Percentiles rank a stretch among this genome's conserved stretches.
phyloP scores from a whole-genome alignment of 176 grass and related monocot species.

The Zea mays region DNA sequence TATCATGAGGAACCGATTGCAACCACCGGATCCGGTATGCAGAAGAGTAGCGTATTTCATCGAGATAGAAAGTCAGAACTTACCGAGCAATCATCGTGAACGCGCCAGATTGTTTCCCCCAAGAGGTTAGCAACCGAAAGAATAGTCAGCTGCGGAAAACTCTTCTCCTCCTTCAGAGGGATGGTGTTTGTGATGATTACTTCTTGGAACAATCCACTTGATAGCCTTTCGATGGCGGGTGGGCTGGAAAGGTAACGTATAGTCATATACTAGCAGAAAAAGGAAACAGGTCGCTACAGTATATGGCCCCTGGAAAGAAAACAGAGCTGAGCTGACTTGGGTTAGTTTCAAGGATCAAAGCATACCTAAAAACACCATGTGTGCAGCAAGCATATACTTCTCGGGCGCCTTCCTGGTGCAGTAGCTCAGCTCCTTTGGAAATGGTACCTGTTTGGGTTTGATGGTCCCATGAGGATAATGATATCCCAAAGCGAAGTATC shows the following conservation, averaged over 20 bases:
- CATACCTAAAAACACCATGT: constrained; percentile 99
- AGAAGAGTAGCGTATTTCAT: background rate
- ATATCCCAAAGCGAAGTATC: constrained; percentile 8
- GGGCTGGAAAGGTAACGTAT: constrained; percentile 54
- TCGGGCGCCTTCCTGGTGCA: constrained; percentile 98
- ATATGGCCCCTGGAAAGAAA: background rate
- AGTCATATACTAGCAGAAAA: constrained; percentile 18
- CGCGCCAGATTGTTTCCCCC: constrained; percentile 97
- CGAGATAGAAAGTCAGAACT: constrained; percentile 33
- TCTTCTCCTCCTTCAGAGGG: constrained; percentile 71
- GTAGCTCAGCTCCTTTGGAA: constrained; percentile 87
- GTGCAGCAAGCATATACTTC: constrained; percentile 99
- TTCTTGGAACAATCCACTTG: constrained; percentile 97
- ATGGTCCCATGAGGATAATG: constrained; percentile 34
- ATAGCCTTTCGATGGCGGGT: constrained; percentile 89
- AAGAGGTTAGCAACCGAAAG: constrained; percentile 96
- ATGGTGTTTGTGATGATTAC: constrained; percentile 97
- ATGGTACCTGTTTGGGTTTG: constrained; percentile 68
- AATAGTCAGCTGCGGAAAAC: constrained; percentile 88
- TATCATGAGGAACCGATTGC: constrained; percentile 15
- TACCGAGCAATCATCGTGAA: constrained; percentile 94
- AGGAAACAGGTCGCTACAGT: background rate
- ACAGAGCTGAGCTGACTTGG: constrained; percentile 3
- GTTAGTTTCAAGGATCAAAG: constrained; percentile 21
- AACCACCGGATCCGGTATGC: background rate